phyloP scores from a whole-genome alignment of 768 basidiomycete genomes.

The Infundibulicybe gibba region DNA sequence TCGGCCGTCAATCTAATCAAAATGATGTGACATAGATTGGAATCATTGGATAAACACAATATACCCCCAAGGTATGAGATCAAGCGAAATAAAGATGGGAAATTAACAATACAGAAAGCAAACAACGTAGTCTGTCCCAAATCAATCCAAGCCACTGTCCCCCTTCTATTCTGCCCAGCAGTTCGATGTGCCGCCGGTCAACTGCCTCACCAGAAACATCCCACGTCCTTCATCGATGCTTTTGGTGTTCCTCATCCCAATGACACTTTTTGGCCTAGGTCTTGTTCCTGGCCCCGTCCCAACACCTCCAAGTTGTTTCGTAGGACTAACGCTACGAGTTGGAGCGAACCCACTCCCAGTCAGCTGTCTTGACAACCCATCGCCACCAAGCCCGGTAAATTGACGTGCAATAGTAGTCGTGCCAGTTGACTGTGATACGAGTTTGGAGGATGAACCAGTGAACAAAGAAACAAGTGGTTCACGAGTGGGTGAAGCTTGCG shows the following conservation, averaged over 20 bases:
- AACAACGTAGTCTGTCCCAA: not conserved
- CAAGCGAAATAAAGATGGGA: too few species aligned
- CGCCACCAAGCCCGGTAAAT: constrained; percentile 59
- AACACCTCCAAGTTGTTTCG: constrained; percentile 55
- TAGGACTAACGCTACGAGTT: constrained; percentile 72
- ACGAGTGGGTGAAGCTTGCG: constrained; percentile 50
- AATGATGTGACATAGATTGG: too few species aligned
- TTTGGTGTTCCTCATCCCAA: constrained; percentile 61
- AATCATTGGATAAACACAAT: too few species aligned
- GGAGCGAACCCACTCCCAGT: constrained; percentile 68
- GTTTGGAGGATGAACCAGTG: constrained; percentile 33
- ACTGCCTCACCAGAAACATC: constrained; percentile 74
- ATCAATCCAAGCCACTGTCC: constrained; percentile 10
- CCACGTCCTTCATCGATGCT: constrained; percentile 69
- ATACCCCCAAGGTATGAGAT: too few species aligned
- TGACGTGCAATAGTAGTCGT: constrained; percentile 73
- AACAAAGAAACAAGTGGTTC: constrained; percentile 42
- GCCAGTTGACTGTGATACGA: constrained; percentile 61
- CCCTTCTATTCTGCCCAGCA: constrained; percentile 12
- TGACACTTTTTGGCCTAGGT: constrained; percentile 75
- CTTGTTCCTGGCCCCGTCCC: constrained; percentile 29
- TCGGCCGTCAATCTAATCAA: too few species aligned
- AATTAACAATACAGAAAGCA: not conserved
- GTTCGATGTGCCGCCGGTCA: constrained; percentile 54
- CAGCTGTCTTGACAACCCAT: constrained; percentile 47